Base-by-base conservation (phyloP, 305 asterid genomes). In the Fraxinus xanthoxyloides region DNA sequence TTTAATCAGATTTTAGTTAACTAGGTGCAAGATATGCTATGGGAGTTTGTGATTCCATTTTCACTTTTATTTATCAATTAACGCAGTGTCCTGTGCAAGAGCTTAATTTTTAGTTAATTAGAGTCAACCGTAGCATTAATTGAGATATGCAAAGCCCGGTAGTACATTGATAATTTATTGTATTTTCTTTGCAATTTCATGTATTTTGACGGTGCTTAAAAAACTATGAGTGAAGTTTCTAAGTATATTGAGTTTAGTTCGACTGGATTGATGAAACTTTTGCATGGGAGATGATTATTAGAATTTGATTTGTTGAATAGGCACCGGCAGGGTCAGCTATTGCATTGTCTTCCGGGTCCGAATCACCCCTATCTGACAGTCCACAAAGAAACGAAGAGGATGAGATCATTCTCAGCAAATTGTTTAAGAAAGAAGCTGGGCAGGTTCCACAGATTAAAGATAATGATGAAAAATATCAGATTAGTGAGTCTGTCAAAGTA, bases 301-400 rank as follows among this genome's bases (percentile, higher is more conserved):
- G 79, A 36, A 69, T 73, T 76, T 83, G 75, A 38, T 70, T 82
- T 40, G 69, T 34, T 78, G 72, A 19, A 56, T 76, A 94, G 97
- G 90, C 89, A 31, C 94, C 97, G 31, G 78, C 85, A 54, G 77
- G 3, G 34, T 80, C 93, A 65, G 82, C 90, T 80, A 65, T 86
- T 56, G 79, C 82, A 31, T 75, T 93, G 72, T 92, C 97, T 28
- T 94, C 97, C n/a, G 94, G 85, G 51, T 89, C 97, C 3, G 88
- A 73, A 38, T 88, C 94, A 1, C 93, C 92, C 28, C 77, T 76
- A 69, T 89, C 84, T 81, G 87, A 84, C 77, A 83, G 82, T 70
- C 88, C 82, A 17, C 78, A 17, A 36, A 86, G 90, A 79, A 92
- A 85, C 23, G 94, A 86, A 9, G 98, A 92, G 76, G 98, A 94